Evolutionary conservation across 768 basidiomycete genomes (phyloP), one percentile per base, ranked within the genome.

Genomic region (Omphalotus guepiniiformis): DNA sequence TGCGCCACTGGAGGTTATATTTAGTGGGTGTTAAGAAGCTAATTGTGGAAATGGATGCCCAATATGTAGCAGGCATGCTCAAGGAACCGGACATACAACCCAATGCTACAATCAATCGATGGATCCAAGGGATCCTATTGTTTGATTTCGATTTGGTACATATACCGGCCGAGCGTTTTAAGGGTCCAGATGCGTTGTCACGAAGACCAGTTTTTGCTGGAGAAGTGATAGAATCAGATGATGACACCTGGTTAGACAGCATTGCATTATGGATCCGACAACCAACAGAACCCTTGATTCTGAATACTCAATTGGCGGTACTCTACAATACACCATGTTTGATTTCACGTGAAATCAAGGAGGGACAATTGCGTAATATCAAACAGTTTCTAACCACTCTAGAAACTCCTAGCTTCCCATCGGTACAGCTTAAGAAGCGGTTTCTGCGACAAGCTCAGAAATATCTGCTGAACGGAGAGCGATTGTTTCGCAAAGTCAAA

Each of bases 181-280:
- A 48, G 39, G 67, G 62, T 7, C 64, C 70, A 4, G 70, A 70
- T 53, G 67, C 51, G 0, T 41, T 72, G 11, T 71, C 70, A 3
- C 26, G 62, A 35, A 39, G 56, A 37, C 26, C 35, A 2, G 53
- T 37, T 37, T 53, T 26, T 9, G 59, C 55, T 16, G 55, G 55
- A 21, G 49, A 53, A 27, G 30, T 60, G 19, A 28, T 46, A 53
- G 15, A 55, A 43, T 41, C 58, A 47, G 48, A 69, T 60, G 67
- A 55, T 60, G 38, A 38, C 9, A 29, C 6, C 16, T 26, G 41
- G 41, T 18, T 42, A 5, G 41, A 42, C 16, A 21, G 21, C 9
- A 42, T 42, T 27, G 41, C 26, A 11, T 11, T 42, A 5, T 11
- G 15, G 23, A 9, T 51, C 53, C 23, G 45, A 53, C 0, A 51